A percentile compares a stretch with the other conserved stretches of the same genome.
Evolutionary conservation across 257 asterid species (phyloP).

Genomic region (Gentiana macrophylla): DNA sequence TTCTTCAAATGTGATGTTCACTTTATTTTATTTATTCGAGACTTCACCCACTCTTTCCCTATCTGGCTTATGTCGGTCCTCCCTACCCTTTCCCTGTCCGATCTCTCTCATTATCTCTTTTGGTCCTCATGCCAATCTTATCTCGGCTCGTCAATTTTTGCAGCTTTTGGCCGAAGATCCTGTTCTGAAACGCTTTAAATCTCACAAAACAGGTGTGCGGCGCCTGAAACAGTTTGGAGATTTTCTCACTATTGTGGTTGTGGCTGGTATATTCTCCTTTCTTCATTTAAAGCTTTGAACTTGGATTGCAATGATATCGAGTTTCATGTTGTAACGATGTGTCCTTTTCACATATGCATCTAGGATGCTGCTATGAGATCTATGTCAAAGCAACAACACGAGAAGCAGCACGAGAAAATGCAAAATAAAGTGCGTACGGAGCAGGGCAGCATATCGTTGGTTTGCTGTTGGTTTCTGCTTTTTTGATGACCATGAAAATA

Average conservation of each 20-base stretch:
- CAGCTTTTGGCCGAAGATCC: conserved; percentile 75
- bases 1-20: too few species aligned
- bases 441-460: not conserved
- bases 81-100: not conserved
- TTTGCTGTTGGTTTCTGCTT: too few species aligned
- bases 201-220: conserved; percentile 47
- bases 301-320: not conserved
- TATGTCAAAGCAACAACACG: conserved; percentile 36
- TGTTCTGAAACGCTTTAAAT: conserved; percentile 54
- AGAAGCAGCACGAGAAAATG: conserved; percentile 37
- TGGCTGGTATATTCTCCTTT: conserved; percentile 46
- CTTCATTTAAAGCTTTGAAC: not conserved
- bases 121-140: conserved; percentile 7
- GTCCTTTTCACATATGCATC: conserved; percentile 5
- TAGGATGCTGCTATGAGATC: conserved; percentile 62
- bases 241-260: conserved; percentile 52
- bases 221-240: conserved; percentile 58
- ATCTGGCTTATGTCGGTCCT: too few species aligned
- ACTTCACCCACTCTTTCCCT: too few species aligned
- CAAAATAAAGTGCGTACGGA: conserved; percentile 16
- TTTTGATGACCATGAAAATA: conserved; percentile 3
- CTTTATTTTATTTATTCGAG: too few species aligned
- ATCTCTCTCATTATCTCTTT: not conserved
- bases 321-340: conserved; percentile 1
- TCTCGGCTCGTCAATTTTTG: conserved; percentile 13